Evolutionary conservation across 2,329 filamentous ascomycete genomes (phyloP).

Genomic region (Fragosphaeria purpurea): DNA sequence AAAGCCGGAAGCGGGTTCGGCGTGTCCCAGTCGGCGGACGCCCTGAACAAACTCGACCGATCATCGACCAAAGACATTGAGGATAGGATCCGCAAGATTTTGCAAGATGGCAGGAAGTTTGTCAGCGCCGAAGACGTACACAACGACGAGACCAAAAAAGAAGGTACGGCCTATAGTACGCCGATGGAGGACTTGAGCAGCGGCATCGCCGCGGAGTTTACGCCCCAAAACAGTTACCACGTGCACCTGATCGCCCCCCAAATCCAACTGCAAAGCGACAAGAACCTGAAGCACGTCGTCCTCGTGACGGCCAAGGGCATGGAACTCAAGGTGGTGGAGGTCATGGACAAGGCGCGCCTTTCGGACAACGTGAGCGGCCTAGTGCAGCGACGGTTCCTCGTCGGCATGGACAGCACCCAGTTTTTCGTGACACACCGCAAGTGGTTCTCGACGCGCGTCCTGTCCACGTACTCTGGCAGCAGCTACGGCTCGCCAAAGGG

Average conservation of each 20-base stretch:
- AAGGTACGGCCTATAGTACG: constrained; percentile 21
- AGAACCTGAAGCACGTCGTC: constrained; percentile 93
- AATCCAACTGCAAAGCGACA: constrained; percentile 96
- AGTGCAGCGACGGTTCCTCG: constrained; percentile 85
- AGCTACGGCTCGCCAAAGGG: constrained; percentile 78
- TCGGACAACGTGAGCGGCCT: constrained; percentile 90
- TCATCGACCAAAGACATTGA: constrained; percentile 59
- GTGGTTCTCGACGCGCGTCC: constrained; percentile 71
- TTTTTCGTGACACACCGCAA: constrained; percentile 96
- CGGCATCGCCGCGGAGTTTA: constrained; percentile 79
- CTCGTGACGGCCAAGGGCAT: constrained; percentile 95
- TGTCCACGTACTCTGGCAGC: constrained; percentile 91
- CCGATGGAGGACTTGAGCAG: constrained; percentile 55
- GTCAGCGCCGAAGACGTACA: constrained; percentile 54
- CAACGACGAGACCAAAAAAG: constrained; percentile 7
- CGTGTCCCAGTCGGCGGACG: constrained; percentile 24
- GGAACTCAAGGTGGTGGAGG: constrained; percentile 94
- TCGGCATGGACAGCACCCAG: constrained; percentile 95
- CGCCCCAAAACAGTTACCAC: constrained; percentile 87
- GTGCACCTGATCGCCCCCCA: constrained; percentile 92
- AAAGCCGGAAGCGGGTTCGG: constrained; percentile 13
- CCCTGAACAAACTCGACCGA: constrained; percentile 37
- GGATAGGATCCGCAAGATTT: constrained; percentile 74
- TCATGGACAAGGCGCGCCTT: constrained; percentile 92
- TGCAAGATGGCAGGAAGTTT: constrained; percentile 75